Conservation (phyloP, 805 yeast species). For the Cyberlindnera japonica region DNA sequence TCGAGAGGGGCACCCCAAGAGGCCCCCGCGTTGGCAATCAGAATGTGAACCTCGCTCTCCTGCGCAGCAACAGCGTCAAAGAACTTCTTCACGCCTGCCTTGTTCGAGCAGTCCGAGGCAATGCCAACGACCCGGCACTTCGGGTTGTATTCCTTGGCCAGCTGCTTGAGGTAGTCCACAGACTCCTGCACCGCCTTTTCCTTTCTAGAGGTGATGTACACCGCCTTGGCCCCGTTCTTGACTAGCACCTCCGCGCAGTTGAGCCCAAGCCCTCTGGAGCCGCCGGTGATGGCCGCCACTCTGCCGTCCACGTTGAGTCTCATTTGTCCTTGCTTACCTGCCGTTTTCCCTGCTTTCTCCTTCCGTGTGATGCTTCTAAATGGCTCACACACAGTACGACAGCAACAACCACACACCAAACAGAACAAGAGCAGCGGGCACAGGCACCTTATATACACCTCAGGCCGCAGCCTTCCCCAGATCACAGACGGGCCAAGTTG, state of each 20-base stretch:
- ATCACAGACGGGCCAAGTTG: too few species aligned
- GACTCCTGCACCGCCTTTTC: constrained; percentile 59
- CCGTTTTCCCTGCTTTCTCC: too few species aligned
- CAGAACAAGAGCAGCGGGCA: too few species aligned
- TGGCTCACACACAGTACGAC: too few species aligned
- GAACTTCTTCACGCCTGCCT: constrained; percentile 45
- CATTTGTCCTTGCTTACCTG: too few species aligned
- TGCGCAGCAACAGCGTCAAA: constrained; percentile 38
- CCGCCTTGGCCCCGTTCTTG: constrained; percentile 55
- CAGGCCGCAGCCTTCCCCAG: too few species aligned
- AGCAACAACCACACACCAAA: too few species aligned
- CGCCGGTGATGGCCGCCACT: constrained; percentile 67
- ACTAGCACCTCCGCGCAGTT: constrained; percentile 63
- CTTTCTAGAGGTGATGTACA: constrained; percentile 64
- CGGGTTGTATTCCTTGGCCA: constrained; percentile 29
- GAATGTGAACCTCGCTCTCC: constrained; percentile 48
- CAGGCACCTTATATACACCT: too few species aligned
- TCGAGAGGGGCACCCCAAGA: constrained; percentile 69
- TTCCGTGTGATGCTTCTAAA: too few species aligned
- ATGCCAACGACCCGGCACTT: constrained; percentile 38
- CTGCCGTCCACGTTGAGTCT: constrained; percentile 49
- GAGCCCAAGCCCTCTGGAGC: constrained; percentile 72
- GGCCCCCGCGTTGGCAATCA: constrained; percentile 78
- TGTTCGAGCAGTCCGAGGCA: constrained; percentile 54
- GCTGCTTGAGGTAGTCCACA: constrained; percentile 31